These are phyloP conservation scores for Ogataea zsoltii DNA, from an alignment of 805 yeast species.

Conservation along the genomic window DNA sequence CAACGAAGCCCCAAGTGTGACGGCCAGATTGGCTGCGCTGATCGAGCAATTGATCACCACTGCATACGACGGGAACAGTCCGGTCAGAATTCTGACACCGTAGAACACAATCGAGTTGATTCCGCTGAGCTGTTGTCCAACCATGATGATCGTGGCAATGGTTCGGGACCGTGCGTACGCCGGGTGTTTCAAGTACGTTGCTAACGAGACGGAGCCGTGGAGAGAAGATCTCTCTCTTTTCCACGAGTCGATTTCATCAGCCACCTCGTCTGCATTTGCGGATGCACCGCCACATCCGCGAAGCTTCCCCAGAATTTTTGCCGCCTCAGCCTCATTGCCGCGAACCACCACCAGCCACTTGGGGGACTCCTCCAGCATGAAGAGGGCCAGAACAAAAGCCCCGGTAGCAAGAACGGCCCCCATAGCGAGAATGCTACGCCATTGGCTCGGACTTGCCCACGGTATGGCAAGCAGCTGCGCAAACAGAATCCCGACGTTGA, in stretches of 20 bases:
- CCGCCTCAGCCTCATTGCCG: constrained; percentile 39
- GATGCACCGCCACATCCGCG: constrained; percentile 19
- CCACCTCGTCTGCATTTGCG: constrained; percentile 5
- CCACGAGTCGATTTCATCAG: constrained; percentile 34
- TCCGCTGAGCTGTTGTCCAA: constrained; percentile 90
- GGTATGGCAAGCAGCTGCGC: constrained; percentile 74
- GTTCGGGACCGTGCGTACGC: constrained; percentile 57
- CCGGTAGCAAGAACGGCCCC: constrained; percentile 57
- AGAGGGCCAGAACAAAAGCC: constrained; percentile 44
- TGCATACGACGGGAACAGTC: constrained; percentile 70
- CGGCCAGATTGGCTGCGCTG: constrained; percentile 69
- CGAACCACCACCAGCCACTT: constrained; percentile 62
- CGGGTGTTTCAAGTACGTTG: constrained; percentile 50
- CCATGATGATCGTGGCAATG: constrained; percentile 70
- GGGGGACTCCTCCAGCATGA: constrained; percentile 72
- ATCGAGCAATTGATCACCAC: constrained; percentile 72
- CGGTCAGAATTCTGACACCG: constrained; percentile 82
- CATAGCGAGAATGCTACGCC: constrained; percentile 71
- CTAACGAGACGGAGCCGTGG: constrained; percentile 25
- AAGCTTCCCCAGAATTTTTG: constrained; percentile 39
- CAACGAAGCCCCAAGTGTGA: constrained; percentile 74
- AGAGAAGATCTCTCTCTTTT: constrained; percentile 29
- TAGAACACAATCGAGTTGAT: constrained; percentile 90
- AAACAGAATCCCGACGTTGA: constrained; percentile 79
- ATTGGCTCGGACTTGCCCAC: constrained; percentile 63